These are phyloP conservation scores for Phytophthora fragariaefolia DNA, from an alignment of 352 stramenopile genomes.

Conservation along the genomic window DNA sequence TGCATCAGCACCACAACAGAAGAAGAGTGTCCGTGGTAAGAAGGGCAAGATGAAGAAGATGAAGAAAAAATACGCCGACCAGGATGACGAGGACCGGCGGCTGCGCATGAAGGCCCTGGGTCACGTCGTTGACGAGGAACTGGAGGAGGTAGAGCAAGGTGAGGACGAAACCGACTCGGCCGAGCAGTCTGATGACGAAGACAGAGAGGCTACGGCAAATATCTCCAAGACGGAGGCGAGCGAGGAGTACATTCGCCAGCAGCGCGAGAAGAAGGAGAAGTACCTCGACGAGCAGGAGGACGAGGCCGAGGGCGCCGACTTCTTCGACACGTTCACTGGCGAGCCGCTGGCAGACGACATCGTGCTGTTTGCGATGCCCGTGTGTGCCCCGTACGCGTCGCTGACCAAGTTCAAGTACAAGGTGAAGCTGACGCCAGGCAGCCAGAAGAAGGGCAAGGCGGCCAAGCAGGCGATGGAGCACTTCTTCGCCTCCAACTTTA, in stretches of 20 bases:
- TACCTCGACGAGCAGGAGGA: constrained; percentile 87
- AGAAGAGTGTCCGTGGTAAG: constrained; percentile 88
- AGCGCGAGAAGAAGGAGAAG: constrained; percentile 86
- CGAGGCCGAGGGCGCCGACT: constrained; percentile 75
- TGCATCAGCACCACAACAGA: constrained; percentile 13
- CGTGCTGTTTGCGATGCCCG: constrained; percentile 90
- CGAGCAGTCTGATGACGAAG: constrained; percentile 24
- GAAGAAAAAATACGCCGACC: constrained; percentile 97
- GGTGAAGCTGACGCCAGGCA: constrained; percentile 91
- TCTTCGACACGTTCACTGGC: constrained; percentile 89
- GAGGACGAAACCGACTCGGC: constrained; percentile 32
- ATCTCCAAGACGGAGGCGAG: constrained; percentile 27
- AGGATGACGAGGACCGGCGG: constrained; percentile 95
- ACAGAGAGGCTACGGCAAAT: constrained; percentile 10
- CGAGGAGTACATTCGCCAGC: constrained; percentile 73
- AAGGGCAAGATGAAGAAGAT: constrained; percentile 95
- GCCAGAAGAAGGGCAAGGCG: constrained; percentile 92
- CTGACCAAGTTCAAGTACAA: constrained; percentile 93
- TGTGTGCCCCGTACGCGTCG: constrained; percentile 91
- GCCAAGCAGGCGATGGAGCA: constrained; percentile 89
- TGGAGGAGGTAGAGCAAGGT: constrained; percentile 35
- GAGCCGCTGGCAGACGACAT: constrained; percentile 81
- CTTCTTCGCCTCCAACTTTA: constrained; percentile 76
- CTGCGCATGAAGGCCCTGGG: constrained; percentile 94
- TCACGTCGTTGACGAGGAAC: constrained; percentile 46